Base-by-base conservation (phyloP, 1,284 basidiomycete genomes). In the Coriolopsis trogii region DNA sequence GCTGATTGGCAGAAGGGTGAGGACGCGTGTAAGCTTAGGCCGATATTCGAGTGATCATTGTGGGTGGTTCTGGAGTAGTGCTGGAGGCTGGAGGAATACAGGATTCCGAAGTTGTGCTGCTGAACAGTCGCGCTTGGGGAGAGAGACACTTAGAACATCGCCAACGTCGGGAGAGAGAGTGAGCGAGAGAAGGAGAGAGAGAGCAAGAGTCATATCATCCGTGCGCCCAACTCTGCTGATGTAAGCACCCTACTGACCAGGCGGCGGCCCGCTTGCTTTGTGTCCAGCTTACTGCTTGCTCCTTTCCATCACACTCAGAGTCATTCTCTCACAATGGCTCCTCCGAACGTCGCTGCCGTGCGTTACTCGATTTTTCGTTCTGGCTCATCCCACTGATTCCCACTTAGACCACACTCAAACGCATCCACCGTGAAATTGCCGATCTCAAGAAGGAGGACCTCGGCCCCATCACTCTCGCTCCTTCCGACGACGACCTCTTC, bases 381-480 rank as follows among this genome's bases (percentile, higher is more conserved):
- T 12, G 6, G 3, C n/a, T 16, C 4, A 12, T 24, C 6, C 21
- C 21, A 12, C 37, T 24, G 21, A 12, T 16, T 21, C 37, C 13
- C 20, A 36, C 12, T 10, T 51, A 92, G 89, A 93, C 87, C 75
- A 89, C 91, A 3, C 68, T 90, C 58, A 95, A 93, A 72, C 85
- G 93, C 42, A 95, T 96, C 55, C 85, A 91, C 61, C 87, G 89
- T 58, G 93, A 96, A 74, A 87, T 95, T 34, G 79, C 82, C 4
- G 92, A 95, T 70, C 72, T 92, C 20, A 79, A 86, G 73, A 90
- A 90, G 67, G 93, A 94, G 67, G 88, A 95, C 63, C 74, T 93
- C 33, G 93, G 67, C 39, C 67, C 73, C 21, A 93, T 95, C 59
- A 79, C 77, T 0, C 80, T 95, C 20, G 74, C 77, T 23, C 92